These are phyloP conservation scores for Alternaria panax DNA, from an alignment of 2,329 filamentous ascomycete species.

Conservation along the genomic window DNA sequence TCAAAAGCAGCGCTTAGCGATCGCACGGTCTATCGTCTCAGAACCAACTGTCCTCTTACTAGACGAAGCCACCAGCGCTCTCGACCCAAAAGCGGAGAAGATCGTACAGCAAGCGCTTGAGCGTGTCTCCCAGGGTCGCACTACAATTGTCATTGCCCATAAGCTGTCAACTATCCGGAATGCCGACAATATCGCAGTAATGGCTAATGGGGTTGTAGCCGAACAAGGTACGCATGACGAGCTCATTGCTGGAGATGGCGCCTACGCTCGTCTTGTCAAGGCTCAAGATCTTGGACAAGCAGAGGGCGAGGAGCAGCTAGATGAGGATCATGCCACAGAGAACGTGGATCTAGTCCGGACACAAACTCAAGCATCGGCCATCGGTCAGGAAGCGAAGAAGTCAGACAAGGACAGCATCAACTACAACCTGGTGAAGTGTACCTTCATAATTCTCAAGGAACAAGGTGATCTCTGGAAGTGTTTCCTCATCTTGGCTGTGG, in stretches of 20 bases:
- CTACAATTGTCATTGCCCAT: constrained; percentile 95
- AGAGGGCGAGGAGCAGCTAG: constrained; percentile 23
- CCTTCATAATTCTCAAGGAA: constrained; percentile 38
- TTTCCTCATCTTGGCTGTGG: constrained; percentile 36
- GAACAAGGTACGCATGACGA: constrained; percentile 90
- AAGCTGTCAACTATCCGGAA: constrained; percentile 91
- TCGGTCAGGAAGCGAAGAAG: constrained; percentile 29
- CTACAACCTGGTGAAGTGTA: constrained; percentile 39
- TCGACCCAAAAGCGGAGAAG: constrained; percentile 93
- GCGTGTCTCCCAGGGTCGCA: constrained; percentile 81
- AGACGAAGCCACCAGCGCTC: constrained; percentile 83
- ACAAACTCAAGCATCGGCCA: constrained; percentile 37
- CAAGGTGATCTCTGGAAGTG: constrained; percentile 50
- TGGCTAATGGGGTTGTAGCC: constrained; percentile 79
- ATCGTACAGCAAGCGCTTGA: constrained; percentile 93
- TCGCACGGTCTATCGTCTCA: constrained; percentile 86
- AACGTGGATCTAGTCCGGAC: constrained; percentile 35
- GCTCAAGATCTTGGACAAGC: constrained; percentile 56
- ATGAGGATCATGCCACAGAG: constrained; percentile 27
- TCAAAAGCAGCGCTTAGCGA: constrained; percentile 95
- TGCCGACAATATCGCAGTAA: constrained; percentile 94
- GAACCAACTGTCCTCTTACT: constrained; percentile 89
- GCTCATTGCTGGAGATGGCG: constrained; percentile 73
- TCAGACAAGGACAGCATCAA: constrained; percentile 35
- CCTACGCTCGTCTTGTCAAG: constrained; percentile 74